Evolutionary conservation across 2,329 filamentous ascomycete species (phyloP).

Genomic region (Beauveria asiatica): DNA sequence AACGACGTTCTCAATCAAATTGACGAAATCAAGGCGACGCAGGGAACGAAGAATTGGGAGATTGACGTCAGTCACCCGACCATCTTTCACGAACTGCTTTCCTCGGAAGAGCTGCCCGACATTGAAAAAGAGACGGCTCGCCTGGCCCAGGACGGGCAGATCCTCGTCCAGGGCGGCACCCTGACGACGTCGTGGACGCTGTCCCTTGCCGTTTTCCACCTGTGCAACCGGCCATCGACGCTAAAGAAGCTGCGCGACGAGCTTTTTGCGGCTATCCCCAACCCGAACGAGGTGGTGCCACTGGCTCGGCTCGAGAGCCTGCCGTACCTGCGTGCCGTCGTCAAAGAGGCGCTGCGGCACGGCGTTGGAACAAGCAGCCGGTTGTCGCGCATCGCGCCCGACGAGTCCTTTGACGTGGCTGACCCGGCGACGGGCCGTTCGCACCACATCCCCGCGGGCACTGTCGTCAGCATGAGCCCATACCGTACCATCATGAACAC

Average conservation of each 20-base stretch:
- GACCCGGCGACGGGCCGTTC: slow-evolving; percentile 20
- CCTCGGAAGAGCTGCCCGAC: slow-evolving; percentile 23
- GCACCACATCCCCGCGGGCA: slow-evolving; percentile 25
- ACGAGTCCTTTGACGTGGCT: slow-evolving; percentile 23
- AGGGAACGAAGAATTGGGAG: slow-evolving; percentile 25
- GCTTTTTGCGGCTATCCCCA: slow-evolving; percentile 25
- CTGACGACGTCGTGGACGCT: slow-evolving; percentile 32
- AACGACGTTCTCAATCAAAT: slow-evolving; percentile 29
- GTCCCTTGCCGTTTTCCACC: slow-evolving; percentile 27
- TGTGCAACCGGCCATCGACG: slow-evolving; percentile 23
- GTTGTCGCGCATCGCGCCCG: slow-evolving; percentile 39
- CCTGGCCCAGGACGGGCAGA: slow-evolving; percentile 31
- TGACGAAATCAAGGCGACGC: slow-evolving; percentile 25
- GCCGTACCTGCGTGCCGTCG: slow-evolving; percentile 40
- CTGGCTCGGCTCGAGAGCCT: slow-evolving; percentile 25
- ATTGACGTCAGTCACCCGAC: slow-evolving; percentile 27
- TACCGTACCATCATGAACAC: slow-evolving; percentile 28
- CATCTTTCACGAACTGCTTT: slow-evolving; percentile 28
- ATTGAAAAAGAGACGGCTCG: slow-evolving; percentile 26
- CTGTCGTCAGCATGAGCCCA: slow-evolving; percentile 29
- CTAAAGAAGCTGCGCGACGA: slow-evolving; percentile 27
- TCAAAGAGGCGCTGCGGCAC: slow-evolving; percentile 42
- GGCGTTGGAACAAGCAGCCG: slow-evolving; percentile 39
- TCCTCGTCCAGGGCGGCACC: slow-evolving; percentile 30
- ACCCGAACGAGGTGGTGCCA: slow-evolving; percentile 20